Evolutionary conservation across 1,284 basidiomycete species (phyloP), one percentile per base, ranked within the genome.

Genomic region (Malassezia japonica): DNA sequence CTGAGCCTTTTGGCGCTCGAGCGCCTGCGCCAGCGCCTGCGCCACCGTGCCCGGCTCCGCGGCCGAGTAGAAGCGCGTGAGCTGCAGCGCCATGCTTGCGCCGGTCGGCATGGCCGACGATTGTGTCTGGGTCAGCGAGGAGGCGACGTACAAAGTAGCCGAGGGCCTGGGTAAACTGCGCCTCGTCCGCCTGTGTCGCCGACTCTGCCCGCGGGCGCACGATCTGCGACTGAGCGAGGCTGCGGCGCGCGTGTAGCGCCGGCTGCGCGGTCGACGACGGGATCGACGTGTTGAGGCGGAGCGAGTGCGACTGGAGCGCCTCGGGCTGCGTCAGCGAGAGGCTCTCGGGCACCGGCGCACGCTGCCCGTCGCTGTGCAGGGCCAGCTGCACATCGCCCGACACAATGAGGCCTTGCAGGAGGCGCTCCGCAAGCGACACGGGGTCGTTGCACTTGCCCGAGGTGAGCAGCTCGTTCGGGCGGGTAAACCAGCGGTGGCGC

Each of bases 251-350:
- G 7, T 41, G 31, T 21, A 63, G 48, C 6, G 59, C 56, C 0
- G 64, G 61, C 50, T 59, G 59, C 8, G 60, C 63, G 2, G 62
- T 64, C 3, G 63, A 60, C 6, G 61, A 62, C 20, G 63, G 64
- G 24, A 60, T 46, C 2, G 46, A 45, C 7, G 53, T 50, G 10
- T 53, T 55, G 21, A 59, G 28, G 16, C 48, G 53, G 12, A 61
- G 54, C 15, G 60, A 50, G 47, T 55, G 51, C 35, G 56, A 52
- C 34, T 56, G 57, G 25, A 70, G 59, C 18, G 61, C 62, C 42
- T 70, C 70, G 9, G 70, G 70, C 46, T 72, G 70, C 23, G 70
- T 62, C 10, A 70, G 43, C n/a, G 70, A 72, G 9, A 69, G 52
- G 41, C 57, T 64, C 21, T 69, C 67, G 8, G 68, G 68, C 9